Percentiles rank a stretch among this genome's conserved stretches.
Evolutionary conservation across 1,284 basidiomycete species (phyloP).

Genomic region (Rugosomyces carneus): DNA sequence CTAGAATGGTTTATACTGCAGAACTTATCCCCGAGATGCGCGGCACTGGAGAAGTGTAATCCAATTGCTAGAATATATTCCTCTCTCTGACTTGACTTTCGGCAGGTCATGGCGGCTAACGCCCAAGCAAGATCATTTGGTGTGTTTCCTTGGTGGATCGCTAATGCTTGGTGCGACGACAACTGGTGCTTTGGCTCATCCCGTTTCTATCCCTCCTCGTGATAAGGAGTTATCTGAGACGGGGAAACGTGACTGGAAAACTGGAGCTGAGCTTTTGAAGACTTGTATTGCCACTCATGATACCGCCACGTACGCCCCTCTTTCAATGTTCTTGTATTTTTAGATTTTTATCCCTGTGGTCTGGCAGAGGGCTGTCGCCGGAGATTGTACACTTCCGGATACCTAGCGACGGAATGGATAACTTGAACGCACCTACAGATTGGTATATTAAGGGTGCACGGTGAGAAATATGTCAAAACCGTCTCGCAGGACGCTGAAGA

Average conservation of each 20-base stretch:
- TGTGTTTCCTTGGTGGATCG: conserved; percentile 91
- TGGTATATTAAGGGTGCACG: conserved; percentile 85
- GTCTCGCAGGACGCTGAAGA: neutral
- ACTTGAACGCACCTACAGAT: conserved; percentile 42
- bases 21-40: conserved; percentile 66
- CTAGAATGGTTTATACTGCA: conserved; percentile 71
- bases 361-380: conserved; percentile 65
- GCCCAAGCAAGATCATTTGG: conserved; percentile 94
- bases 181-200: conserved; percentile 42
- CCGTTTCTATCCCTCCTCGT: conserved; percentile 58
- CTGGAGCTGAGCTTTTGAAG: conserved; percentile 76
- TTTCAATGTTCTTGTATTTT: neutral
- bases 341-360: neutral
- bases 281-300: conserved; percentile 88
- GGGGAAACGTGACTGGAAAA: conserved; percentile 74
- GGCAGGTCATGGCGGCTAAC: conserved; percentile 52
- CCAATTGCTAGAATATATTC: conserved; percentile 5
- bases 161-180: conserved; percentile 87
- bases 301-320: conserved; percentile 68
- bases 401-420: conserved; percentile 45
- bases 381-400: conserved; percentile 79
- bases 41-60: conserved; percentile 43
- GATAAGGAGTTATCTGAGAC: conserved; percentile 45
- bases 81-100: neutral
- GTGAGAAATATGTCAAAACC: conserved; percentile 30